These are phyloP conservation scores for Apiospora hydei DNA, from an alignment of 2,329 filamentous ascomycete genomes.

Conservation along the genomic window DNA sequence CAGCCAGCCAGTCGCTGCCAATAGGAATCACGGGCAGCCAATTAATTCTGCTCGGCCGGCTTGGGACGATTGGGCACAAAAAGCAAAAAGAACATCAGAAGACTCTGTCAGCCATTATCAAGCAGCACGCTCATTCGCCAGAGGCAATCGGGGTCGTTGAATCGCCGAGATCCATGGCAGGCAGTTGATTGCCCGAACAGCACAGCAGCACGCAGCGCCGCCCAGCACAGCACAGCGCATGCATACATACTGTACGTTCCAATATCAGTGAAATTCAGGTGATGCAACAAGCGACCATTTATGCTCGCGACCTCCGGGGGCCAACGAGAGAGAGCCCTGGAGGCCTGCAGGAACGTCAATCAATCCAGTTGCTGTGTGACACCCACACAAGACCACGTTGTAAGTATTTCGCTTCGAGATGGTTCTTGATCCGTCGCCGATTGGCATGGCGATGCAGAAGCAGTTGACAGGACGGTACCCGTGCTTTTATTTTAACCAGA, in stretches of 20 bases:
- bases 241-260: conserved; percentile 15
- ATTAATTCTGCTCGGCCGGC: neutral
- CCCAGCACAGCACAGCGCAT: neutral
- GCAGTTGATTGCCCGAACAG: neutral
- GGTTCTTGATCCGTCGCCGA: neutral
- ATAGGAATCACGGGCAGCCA: neutral
- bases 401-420: conserved; percentile 1
- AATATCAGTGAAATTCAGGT: conserved; percentile 13
- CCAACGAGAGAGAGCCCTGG: neutral
- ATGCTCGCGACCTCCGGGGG: conserved; percentile 3
- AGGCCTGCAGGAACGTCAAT: conserved; percentile 1
- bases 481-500: neutral
- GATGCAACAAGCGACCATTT: conserved; percentile 10
- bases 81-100: neutral
- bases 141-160: neutral
- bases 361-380: conserved; percentile 3
- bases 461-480: neutral
- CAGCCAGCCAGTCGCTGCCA: neutral
- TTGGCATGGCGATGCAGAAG: neutral
- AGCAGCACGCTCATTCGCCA: neutral
- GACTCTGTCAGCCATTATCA: conserved; percentile 16
- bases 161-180: conserved; percentile 7
- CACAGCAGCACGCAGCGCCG: neutral
- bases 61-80: neutral
- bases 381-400: neutral